A percentile compares a stretch with the other conserved stretches of the same genome.
These are phyloP conservation scores for Hibiscus trionum DNA, from an alignment of 345 rosid species.

Conservation along the genomic window DNA sequence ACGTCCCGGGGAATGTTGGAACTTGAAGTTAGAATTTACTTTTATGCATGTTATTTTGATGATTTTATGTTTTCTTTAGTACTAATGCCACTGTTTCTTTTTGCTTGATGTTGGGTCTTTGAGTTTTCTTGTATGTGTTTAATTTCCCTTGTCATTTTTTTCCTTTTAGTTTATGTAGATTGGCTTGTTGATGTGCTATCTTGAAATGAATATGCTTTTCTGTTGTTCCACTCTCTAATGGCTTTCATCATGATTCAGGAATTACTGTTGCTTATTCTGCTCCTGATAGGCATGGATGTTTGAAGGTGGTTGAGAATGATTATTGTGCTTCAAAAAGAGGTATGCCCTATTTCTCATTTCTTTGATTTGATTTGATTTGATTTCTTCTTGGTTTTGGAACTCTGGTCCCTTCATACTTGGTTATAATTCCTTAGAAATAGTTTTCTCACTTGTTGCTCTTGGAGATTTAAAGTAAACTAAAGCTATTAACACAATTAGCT, in stretches of 20 bases:
- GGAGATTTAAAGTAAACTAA: background rate
- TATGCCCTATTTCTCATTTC: conserved; percentile 14
- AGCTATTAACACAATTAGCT: background rate
- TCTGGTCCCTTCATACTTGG: background rate
- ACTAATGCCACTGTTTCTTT: background rate
- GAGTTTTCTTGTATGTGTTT: background rate
- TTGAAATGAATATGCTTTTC: conserved; percentile 8
- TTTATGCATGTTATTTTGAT: background rate
- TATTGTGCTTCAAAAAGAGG: conserved; percentile 95
- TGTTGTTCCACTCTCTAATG: conserved; percentile 16
- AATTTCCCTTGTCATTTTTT: background rate
- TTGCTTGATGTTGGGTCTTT: background rate
- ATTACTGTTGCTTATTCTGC: conserved; percentile 68
- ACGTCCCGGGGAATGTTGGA: background rate
- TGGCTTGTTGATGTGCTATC: background rate
- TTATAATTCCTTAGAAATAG: background rate
- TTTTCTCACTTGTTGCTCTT: background rate
- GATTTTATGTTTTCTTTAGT: background rate
- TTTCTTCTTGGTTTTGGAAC: background rate
- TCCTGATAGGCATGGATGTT: conserved; percentile 75
- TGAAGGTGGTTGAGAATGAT: conserved; percentile 80
- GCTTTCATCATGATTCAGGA: conserved; percentile 39
- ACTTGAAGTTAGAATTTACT: background rate
- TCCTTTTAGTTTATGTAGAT: background rate
- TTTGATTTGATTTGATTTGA: background rate